A percentile compares a stretch with the other conserved stretches of the same genome.
These are phyloP conservation scores for Pistacia atlantica DNA, from an alignment of 345 rosid genomes.

Conservation along the genomic window DNA sequence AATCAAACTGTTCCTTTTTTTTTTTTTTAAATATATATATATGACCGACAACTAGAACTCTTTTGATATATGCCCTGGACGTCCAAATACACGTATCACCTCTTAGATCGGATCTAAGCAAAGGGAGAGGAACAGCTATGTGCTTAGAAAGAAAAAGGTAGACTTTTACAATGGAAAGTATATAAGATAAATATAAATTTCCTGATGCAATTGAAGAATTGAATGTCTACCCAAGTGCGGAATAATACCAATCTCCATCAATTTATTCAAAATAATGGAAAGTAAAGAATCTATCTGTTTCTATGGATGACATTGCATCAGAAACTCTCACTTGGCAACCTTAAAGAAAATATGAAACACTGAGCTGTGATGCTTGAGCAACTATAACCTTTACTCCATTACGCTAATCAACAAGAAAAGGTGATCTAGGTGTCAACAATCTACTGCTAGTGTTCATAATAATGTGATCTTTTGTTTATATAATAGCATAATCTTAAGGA, in stretches of 20 bases:
- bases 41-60: neutral
- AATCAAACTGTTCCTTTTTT: neutral
- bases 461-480: too few relatives aligned
- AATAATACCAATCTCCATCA: neutral
- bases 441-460: too few relatives aligned
- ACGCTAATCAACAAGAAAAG: neutral
- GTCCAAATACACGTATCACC: neutral
- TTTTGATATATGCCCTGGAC: neutral
- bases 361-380: neutral
- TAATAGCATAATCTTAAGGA: neutral
- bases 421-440: neutral
- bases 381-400: neutral
- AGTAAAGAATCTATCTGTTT: conserved; percentile 4
- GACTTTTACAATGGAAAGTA: neutral
- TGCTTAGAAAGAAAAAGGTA: neutral
- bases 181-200: too few relatives aligned
- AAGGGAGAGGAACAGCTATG: neutral
- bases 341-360: neutral
- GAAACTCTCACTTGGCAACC: neutral
- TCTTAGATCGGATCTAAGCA: neutral
- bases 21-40: too few relatives aligned
- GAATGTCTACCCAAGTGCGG: neutral
- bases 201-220: neutral
- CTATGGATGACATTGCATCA: neutral
- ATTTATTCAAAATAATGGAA: neutral